Conservation (phyloP, 345 rosid species). For the Balakata baccata region DNA sequence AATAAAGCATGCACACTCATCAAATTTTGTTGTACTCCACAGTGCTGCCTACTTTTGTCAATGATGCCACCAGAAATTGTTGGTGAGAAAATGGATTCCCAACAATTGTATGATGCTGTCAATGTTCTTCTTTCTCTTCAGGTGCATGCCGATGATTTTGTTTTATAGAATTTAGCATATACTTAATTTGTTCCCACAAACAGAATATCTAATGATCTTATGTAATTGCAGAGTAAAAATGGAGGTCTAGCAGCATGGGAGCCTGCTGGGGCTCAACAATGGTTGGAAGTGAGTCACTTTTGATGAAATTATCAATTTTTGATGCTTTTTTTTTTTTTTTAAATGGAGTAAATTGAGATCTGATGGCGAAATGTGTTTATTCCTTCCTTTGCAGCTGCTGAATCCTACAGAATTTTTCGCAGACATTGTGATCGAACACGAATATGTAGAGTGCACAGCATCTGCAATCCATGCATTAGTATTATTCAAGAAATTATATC, state of each 20-base stretch:
- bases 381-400: slow-evolving; percentile 29
- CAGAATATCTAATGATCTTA: not conserved
- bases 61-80: slow-evolving; percentile 67
- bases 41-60: slow-evolving; percentile 65
- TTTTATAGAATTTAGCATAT: too few relatives aligned
- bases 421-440: slow-evolving; percentile 36
- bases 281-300: slow-evolving; percentile 34
- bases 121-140: slow-evolving; percentile 46
- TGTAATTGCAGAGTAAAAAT: slow-evolving; percentile 28
- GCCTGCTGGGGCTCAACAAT: slow-evolving; percentile 37
- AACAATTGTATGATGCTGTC: slow-evolving; percentile 52
- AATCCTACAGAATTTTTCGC: slow-evolving; percentile 52
- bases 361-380: not conserved
- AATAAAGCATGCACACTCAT: not conserved
- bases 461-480: slow-evolving; percentile 38
- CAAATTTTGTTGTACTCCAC: slow-evolving; percentile 6
- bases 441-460: slow-evolving; percentile 50
- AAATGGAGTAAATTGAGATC: too few relatives aligned
- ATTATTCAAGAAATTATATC: slow-evolving; percentile 43
- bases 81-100: slow-evolving; percentile 55
- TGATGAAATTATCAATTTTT: too few relatives aligned
- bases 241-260: slow-evolving; percentile 54
- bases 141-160: not conserved
- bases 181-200: too few relatives aligned
- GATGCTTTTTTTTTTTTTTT: too few relatives aligned